phyloP scores from a whole-genome alignment of 2,329 filamentous ascomycete species.

The Xylaria sp. region DNA sequence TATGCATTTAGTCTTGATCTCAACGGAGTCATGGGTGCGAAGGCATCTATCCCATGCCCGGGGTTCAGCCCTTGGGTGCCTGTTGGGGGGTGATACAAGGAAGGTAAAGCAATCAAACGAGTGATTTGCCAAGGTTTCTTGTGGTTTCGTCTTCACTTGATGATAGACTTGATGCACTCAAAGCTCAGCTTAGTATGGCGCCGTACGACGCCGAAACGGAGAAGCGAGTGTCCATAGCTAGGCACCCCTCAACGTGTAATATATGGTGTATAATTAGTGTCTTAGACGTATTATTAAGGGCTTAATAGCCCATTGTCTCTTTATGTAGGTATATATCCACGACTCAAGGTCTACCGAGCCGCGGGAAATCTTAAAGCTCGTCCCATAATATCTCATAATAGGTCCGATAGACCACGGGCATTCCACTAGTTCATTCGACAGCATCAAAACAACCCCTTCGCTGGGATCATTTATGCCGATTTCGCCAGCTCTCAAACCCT shows the following conservation, averaged over 20 bases:
- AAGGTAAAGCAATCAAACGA: neutral
- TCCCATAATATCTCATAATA: constrained; percentile 29
- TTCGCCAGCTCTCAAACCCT: constrained; percentile 5
- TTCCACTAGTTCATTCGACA: constrained; percentile 10
- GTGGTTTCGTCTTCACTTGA: too few relatives aligned
- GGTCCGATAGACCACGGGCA: constrained; percentile 9
- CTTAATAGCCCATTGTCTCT: constrained; percentile 5
- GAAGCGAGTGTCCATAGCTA: too few relatives aligned
- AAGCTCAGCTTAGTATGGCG: too few relatives aligned
- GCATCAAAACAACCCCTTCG: neutral
- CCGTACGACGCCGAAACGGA: neutral
- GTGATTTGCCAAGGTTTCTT: too few relatives aligned
- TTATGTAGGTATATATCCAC: constrained; percentile 10
- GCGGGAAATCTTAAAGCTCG: neutral
- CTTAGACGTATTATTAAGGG: constrained; percentile 9
- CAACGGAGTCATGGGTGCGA: too few relatives aligned
- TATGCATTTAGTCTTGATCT: too few relatives aligned
- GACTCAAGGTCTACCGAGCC: constrained; percentile 1
- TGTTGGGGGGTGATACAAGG: neutral
- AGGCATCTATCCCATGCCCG: too few relatives aligned
- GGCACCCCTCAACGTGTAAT: neutral
- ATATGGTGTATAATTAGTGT: constrained; percentile 1
- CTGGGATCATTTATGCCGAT: constrained; percentile 4
- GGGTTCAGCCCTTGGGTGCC: too few relatives aligned
- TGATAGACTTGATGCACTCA: too few relatives aligned